A percentile compares a stretch with the other conserved stretches of the same genome.
Conservation (phyloP, 1,139 yeast species). For the Chernovozyma sophiae-reginae region DNA sequence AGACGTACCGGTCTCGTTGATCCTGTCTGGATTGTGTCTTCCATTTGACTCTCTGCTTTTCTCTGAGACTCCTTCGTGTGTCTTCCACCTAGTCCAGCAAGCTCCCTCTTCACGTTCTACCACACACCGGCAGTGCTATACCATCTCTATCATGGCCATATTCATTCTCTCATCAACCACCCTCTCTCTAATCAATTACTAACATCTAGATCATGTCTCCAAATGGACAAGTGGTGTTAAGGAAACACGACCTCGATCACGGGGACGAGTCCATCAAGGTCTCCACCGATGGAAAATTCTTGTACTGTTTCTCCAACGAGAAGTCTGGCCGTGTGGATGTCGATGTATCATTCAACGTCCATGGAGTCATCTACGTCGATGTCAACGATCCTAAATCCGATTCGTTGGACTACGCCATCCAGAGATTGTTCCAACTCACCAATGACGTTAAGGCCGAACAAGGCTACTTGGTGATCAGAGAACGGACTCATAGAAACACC, state of each 20-base stretch:
- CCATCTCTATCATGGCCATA: no score
- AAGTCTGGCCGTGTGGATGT: conserved; percentile 66
- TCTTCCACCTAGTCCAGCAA: no score
- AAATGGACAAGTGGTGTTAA: conserved; percentile 48
- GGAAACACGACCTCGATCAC: conserved; percentile 60
- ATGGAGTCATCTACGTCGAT: conserved; percentile 87
- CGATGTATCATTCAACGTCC: conserved; percentile 94
- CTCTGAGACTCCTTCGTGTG: no score
- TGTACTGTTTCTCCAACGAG: conserved; percentile 91
- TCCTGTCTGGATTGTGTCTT: no score
- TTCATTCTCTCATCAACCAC: no score
- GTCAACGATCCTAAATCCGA: conserved; percentile 78
- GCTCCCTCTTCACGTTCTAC: no score
- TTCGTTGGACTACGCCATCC: conserved; percentile 81
- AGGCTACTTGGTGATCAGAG: conserved; percentile 89
- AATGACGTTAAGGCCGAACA: conserved; percentile 90
- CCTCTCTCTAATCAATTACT: conserved; percentile 9
- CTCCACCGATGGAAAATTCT: conserved; percentile 64
- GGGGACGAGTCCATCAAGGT: conserved; percentile 77
- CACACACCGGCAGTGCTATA: no score
- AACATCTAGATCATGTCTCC: conserved; percentile 51
- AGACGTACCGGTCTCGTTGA: no score
- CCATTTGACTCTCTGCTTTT: no score
- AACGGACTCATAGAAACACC: conserved; percentile 96
- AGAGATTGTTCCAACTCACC: conserved; percentile 69